phyloP scores from a whole-genome alignment of 2,329 filamentous ascomycete species.

The Plenodomus tracheiphilus region DNA sequence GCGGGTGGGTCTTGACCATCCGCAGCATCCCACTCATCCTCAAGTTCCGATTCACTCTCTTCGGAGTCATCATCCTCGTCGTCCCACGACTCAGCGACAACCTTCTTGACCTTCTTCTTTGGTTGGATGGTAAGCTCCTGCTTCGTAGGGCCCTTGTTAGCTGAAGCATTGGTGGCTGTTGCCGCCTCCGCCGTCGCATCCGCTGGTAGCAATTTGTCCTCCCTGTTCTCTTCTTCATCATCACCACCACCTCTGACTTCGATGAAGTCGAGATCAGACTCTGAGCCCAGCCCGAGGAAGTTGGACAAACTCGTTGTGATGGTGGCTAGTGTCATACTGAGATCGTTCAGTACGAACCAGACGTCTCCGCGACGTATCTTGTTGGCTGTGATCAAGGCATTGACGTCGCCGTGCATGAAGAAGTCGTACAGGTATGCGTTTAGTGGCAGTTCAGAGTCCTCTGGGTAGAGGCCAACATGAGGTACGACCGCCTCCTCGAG shows the following conservation, averaged over 20 bases:
- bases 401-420: slow-evolving; percentile 70
- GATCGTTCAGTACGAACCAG: slow-evolving; percentile 73
- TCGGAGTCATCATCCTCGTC: slow-evolving; percentile 45
- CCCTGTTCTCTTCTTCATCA: slow-evolving; percentile 51
- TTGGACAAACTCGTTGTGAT: slow-evolving; percentile 68
- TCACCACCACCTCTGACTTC: slow-evolving; percentile 58
- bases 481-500: slow-evolving; percentile 75
- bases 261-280: slow-evolving; percentile 54
- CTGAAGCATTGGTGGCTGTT: slow-evolving; percentile 23
- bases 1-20: slow-evolving; percentile 24
- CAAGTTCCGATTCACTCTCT: slow-evolving; percentile 31
- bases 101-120: slow-evolving; percentile 45
- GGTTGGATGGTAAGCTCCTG: slow-evolving; percentile 34
- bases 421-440: slow-evolving; percentile 77
- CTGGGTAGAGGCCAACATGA: slow-evolving; percentile 63
- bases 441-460: slow-evolving; percentile 57
- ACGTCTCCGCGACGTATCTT: slow-evolving; percentile 67
- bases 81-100: slow-evolving; percentile 48
- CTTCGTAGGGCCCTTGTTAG: slow-evolving; percentile 27
- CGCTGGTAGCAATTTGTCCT: slow-evolving; percentile 42
- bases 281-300: slow-evolving; percentile 56
- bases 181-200: slow-evolving; percentile 25
- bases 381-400: slow-evolving; percentile 65
- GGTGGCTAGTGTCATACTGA: slow-evolving; percentile 67
- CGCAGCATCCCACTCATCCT: slow-evolving; percentile 12